A percentile compares a stretch with the other conserved stretches of the same genome.
Evolutionary conservation across 331 rosid species (phyloP).

Genomic region (Quercus tomentella): DNA sequence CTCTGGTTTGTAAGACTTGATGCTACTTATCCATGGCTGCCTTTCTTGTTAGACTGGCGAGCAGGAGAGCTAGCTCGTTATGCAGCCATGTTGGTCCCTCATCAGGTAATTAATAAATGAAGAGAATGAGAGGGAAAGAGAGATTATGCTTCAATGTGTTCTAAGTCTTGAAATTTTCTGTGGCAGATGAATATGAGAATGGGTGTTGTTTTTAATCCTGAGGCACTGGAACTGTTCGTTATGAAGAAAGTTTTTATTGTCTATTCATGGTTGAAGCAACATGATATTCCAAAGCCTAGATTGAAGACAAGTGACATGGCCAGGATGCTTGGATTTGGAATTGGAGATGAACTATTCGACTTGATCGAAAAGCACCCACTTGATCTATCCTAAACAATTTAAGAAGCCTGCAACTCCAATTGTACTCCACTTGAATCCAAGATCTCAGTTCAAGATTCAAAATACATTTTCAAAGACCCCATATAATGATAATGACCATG

Average conservation of each 20-base stretch:
- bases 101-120: constrained; percentile 57
- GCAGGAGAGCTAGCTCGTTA: constrained; percentile 96
- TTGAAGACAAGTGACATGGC: constrained; percentile 84
- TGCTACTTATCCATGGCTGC: constrained; percentile 89
- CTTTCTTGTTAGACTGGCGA: constrained; percentile 82
- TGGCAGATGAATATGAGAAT: constrained; percentile 82
- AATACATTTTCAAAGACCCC: background rate
- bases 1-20: constrained; percentile 95
- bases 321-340: constrained; percentile 90
- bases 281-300: constrained; percentile 70
- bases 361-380: constrained; percentile 60
- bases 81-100: constrained; percentile 94
- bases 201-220: constrained; percentile 94
- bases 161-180: background rate
- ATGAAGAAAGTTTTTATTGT: constrained; percentile 80
- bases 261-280: constrained; percentile 82
- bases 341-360: constrained; percentile 81
- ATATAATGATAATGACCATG: background rate
- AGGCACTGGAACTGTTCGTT: constrained; percentile 80
- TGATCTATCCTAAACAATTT: constrained; percentile 24
- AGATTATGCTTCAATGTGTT: constrained; percentile 1
- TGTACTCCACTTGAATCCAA: background rate
- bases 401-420: background rate
- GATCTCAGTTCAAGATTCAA: background rate
- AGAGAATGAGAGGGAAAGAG: background rate